Base-by-base conservation (phyloP, 2,329 filamentous ascomycete genomes). In the Penicillium carneum region DNA sequence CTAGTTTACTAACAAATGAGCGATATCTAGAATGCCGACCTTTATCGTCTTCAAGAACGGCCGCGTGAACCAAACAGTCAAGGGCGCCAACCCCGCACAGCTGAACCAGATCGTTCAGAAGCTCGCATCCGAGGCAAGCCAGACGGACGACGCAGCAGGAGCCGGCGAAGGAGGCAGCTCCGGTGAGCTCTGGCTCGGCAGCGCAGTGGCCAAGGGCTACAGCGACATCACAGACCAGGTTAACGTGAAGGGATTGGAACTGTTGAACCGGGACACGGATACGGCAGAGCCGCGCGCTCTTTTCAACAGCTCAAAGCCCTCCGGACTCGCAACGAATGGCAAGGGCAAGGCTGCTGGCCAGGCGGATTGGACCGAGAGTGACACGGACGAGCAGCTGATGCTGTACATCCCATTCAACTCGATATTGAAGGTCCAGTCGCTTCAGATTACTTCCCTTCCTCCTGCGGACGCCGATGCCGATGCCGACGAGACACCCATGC, bases 301-400 rank as follows among this genome's bases (percentile, higher is more conserved):
- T 18, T 93, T 98, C 74, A 87, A 89, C n/a, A 67, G 71, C 4
- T 80, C 82, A 59, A 87, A 89, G 77, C 93, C 93, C 6, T 87
- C 84, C 56, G 83, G 84, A 1, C 77, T 93, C 57, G 73, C 67
- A n/a, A 66, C 63, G 29, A 70, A 73, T 26, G 76, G 78, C 50
- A 78, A 78, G 65, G 79, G 74, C 57, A 84, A 84, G 66, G 79
- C 61, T 20, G 76, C 50, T 87, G 87, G 71, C 84, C 80, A 81
- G 36, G 87, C 86, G 74, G 94, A 99, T 79, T 98, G 91, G 89
- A 88, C 98, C 23, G 92, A 97, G 83, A 97, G 92, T 77, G 94
- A 97, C 74, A 96, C 94, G 38, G 95, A 99, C 74, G 93, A 98
- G 80, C 95, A 99, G 82, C 83, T 99, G 64, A 91, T 98, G 85